Base-by-base conservation (phyloP, 2,329 filamentous ascomycete genomes). In the Aspergillus brunneoviolaceus region DNA sequence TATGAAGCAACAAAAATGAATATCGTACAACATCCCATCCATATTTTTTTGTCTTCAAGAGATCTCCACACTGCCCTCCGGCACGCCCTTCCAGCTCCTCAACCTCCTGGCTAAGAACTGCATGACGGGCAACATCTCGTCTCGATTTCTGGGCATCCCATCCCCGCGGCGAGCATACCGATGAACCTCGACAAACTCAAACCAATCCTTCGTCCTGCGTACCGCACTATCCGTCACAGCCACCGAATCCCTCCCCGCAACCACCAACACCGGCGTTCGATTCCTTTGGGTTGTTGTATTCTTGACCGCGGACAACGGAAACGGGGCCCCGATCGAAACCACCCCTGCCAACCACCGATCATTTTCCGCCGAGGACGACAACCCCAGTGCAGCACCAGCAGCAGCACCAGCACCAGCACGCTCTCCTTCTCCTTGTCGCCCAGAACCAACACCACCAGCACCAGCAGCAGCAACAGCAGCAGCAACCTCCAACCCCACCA, bases 41-140 rank as follows among this genome's bases (percentile, higher is more conserved):
- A 12, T 21, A 9, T 29, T 25, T 16, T 48, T 45, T 35, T 35
- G 33, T 35, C 4, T 9, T 45, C 39, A 68, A 49, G 69, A 68
- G 65, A 81, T 67, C 64, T 81, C 78, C 39, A 81, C 67, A 67
- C 76, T 77, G 2, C 77, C 79, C 63, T 78, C 77, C 0, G 78
- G 79, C 47, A 81, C 78, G 33, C 79, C 79, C 56, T 75, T 71
- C 59, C 74, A 71, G 70, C 78, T 81, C 59, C 73, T 71, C 60
- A 81, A 65, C 52, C 76, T 68, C 39, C 77, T 69, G 23, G 76
- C 78, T 66, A 81, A 84, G 73, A 88, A 97, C 70, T 89, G 86
- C 92, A 97, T 97, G 61, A 97, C 84, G 0, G 93, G 92, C 69
- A 93, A 72, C 84, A 96, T 93, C 81, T 98, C 93, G 11, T 96